Evolutionary conservation across 225 moss, liverwort and hornwort species (phyloP), one percentile per base, ranked within the genome.

Genomic region (Pseudoscleropodium purum): DNA sequence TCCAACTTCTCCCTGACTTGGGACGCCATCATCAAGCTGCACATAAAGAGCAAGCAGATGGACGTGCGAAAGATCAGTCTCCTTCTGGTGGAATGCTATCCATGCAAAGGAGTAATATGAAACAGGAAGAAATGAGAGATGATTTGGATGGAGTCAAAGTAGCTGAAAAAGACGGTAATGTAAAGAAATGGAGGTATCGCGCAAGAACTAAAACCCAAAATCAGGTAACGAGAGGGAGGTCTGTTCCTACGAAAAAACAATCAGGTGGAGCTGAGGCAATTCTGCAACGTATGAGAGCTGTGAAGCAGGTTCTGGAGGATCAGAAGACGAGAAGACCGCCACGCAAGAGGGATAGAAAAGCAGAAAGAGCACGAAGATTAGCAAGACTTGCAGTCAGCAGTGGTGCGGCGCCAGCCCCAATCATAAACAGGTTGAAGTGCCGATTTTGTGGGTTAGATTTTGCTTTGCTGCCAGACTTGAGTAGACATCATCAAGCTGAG

Each of bases 21-120:
- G 95, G 92, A 87, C 95, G 94, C 62, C 98, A 98, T 93, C 95
- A 96, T 91, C 95, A 95, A 89, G 93, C 92, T 84, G 92, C 91
- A 63, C 96, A 97, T 84, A 90, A 93, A 92, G 90, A 68, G 62
- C 89, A 91, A 78, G 19, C 76, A 49, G 80, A 89, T 86, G 87
- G 91, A 88, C 85, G 83, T 86, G 82, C 41, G 20, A 88, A 81
- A 89, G 70, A 36, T 23, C 83, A 78, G 45, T 76, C 81, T n/a
- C 59, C 89, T 89, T 78, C 94, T 76, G 83, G 67, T 81, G 91
- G 93, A 64, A 86, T 89, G 92, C 83, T 76, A 69, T 70, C 92
- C 21, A 72, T 87, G 75, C 91, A 86, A 63, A 90, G 47, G 85
- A 86, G 72, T 82, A 91, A 63, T 54, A 72, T 57, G 59, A 87